A percentile compares a stretch with the other conserved stretches of the same genome.
Evolutionary conservation across 306 rosid genomes (phyloP).

Genomic region (Malus fusca): DNA sequence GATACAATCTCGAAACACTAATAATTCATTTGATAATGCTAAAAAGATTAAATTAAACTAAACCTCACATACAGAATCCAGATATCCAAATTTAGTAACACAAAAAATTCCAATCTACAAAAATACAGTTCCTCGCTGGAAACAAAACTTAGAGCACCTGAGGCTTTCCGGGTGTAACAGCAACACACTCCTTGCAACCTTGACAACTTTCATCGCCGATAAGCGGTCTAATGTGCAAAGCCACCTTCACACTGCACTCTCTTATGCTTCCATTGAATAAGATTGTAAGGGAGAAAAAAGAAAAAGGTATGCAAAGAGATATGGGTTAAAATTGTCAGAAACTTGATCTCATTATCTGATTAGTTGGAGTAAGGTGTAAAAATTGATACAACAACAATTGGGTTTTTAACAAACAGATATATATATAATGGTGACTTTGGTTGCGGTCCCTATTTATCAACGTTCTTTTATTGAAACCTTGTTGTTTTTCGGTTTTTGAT

Average conservation of each 20-base stretch:
- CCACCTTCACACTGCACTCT: constrained; percentile 68
- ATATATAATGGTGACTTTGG: too few relatives aligned
- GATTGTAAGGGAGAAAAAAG: background rate
- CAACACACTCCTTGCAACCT: constrained; percentile 64
- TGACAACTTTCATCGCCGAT: constrained; percentile 61
- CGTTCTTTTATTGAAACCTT: too few relatives aligned
- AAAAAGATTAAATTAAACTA: background rate
- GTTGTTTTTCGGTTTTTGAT: too few relatives aligned
- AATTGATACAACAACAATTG: too few relatives aligned
- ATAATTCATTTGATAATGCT: background rate
- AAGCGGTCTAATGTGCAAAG: constrained; percentile 76
- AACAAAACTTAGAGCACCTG: constrained; percentile 37
- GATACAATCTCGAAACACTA: background rate
- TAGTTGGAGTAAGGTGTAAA: too few relatives aligned
- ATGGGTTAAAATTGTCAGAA: too few relatives aligned
- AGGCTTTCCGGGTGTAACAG: constrained; percentile 45
- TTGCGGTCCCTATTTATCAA: too few relatives aligned
- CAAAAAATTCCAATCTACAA: background rate
- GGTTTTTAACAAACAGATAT: too few relatives aligned
- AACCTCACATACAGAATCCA: background rate
- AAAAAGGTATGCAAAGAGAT: background rate
- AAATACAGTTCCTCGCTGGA: background rate
- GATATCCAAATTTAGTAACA: background rate
- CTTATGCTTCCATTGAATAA: constrained; percentile 47
- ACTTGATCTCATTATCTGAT: too few relatives aligned